Percentiles rank a stretch among this genome's conserved stretches.
These are phyloP conservation scores for Cystoisospora suis DNA, from an alignment of 169 alveolate species.

Conservation along the genomic window DNA sequence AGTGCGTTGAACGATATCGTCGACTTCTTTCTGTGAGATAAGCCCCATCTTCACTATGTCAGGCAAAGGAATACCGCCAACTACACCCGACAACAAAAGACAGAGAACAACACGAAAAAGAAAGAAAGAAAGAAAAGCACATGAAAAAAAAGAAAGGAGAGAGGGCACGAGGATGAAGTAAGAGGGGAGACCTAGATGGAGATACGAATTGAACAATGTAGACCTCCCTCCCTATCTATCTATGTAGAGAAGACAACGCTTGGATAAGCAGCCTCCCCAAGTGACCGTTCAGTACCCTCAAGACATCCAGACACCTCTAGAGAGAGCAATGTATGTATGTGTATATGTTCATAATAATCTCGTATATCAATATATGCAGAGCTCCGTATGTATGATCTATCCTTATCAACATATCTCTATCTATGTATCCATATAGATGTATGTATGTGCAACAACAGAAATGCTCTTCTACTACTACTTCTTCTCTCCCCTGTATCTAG, in stretches of 20 bases:
- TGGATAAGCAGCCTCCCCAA: too few species aligned
- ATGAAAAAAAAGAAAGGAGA: background rate
- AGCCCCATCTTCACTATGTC: constrained; percentile 70
- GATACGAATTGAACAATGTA: background rate
- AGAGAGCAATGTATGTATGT: background rate
- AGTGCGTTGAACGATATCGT: constrained; percentile 77
- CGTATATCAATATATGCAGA: background rate
- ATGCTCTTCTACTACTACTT: background rate
- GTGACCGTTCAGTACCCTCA: too few species aligned
- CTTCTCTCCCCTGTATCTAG: background rate
- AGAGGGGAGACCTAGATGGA: background rate
- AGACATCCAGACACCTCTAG: too few species aligned
- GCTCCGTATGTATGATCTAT: background rate
- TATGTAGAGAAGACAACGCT: background rate
- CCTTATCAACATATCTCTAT: too few species aligned
- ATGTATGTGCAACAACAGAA: background rate
- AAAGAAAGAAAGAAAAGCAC: background rate
- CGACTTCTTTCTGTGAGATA: constrained; percentile 71
- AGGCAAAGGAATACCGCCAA: constrained; percentile 78
- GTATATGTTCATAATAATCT: background rate
- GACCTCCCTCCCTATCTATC: background rate
- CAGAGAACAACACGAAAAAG: background rate
- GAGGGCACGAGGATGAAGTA: background rate
- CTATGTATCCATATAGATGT: background rate
- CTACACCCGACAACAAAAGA: constrained; percentile 60